Base-by-base conservation (phyloP, 2,329 filamentous ascomycete species). In the Xylaria sp. region DNA sequence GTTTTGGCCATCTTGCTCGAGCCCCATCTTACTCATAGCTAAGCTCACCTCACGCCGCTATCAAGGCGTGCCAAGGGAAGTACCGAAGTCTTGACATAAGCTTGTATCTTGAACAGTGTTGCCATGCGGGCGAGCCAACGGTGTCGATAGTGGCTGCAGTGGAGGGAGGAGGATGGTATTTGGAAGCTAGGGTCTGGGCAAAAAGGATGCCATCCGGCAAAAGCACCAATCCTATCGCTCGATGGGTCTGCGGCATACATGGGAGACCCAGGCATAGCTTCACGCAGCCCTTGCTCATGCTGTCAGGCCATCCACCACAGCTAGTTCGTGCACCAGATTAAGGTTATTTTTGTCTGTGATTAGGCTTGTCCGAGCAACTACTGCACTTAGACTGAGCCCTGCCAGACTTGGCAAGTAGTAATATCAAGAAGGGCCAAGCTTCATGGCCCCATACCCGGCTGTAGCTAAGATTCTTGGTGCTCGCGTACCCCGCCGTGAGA, bases 351-450 rank as follows among this genome's bases (percentile, higher is more conserved):
- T 49, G 57, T 60, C 57, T 41, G 10, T 37, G 10, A 13, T 31
- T 43, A 55, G 25, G 27, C 44, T 17, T 13, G 9, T 41, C 47
- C 23, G 25, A 54, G 17, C 31, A 35, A 15, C 19, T 47, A 40
- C 6, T 33, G 29, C 29, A 11, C 29, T 33, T n/a, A 21, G 33
- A 55, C 60, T 48, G 43, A 38, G 37, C 48, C 25, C 37, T 48
- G 31, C 29, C 40, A 19, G 51, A 21, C 61, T 64, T 64, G 61
- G 61, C 61, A 53, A 57, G 43, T 64, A 64, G 62, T 64, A 64
- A 64, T 64, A 64, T 61, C 61, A 19, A 15, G 62, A 54, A 54
- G 9, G 41, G 61, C 61, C 61, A 61, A 63, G 61, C 58, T 61
- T 60, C 38, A 37, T 61, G 58, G 61, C 61, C 54, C 61, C 58